Evolutionary conservation across 2,329 filamentous ascomycete genomes (phyloP).

Genomic region (Ustilaginoidea virens): DNA sequence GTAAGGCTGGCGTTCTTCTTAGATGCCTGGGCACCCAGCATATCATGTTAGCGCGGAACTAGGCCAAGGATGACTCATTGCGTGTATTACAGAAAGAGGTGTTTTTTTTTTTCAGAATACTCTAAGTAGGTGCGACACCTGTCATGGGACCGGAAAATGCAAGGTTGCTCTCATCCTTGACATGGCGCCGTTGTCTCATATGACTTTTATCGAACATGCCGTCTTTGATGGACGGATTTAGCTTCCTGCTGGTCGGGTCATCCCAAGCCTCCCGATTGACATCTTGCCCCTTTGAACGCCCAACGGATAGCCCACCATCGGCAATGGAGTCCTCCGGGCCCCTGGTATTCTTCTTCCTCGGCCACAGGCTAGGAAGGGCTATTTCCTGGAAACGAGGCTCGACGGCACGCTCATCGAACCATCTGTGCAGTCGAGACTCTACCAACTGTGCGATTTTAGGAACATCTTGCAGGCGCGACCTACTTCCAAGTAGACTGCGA

Average conservation of each 20-base stretch:
- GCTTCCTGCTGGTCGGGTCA: conserved; percentile 25
- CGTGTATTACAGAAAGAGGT: too few species aligned
- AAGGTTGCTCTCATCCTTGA: conserved; percentile 22
- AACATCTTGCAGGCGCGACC: conserved; percentile 69
- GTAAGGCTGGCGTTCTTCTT: too few species aligned
- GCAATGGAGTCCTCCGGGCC: conserved; percentile 47
- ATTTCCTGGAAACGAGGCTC: conserved; percentile 82
- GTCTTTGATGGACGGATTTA: too few species aligned
- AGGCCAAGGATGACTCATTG: too few species aligned
- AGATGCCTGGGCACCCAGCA: too few species aligned
- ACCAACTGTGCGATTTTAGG: conserved; percentile 79
- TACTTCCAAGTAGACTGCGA: conserved; percentile 61
- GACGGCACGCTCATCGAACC: conserved; percentile 79
- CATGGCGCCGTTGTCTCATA: conserved; percentile 23
- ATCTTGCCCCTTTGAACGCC: conserved; percentile 38
- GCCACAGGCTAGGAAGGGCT: conserved; percentile 69
- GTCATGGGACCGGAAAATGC: conserved; percentile 33
- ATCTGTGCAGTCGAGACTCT: conserved; percentile 63
- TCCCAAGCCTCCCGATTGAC: conserved; percentile 33
- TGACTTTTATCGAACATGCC: conserved; percentile 20
- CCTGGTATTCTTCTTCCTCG: conserved; percentile 67
- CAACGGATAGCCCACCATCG: conserved; percentile 30
- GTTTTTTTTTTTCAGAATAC: too few species aligned
- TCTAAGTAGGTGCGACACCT: too few species aligned
- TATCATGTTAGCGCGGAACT: too few species aligned